Evolutionary conservation across 176 grass and related monocot species (phyloP), one percentile per base, ranked within the genome.

Genomic region (Aegilops longissima): DNA sequence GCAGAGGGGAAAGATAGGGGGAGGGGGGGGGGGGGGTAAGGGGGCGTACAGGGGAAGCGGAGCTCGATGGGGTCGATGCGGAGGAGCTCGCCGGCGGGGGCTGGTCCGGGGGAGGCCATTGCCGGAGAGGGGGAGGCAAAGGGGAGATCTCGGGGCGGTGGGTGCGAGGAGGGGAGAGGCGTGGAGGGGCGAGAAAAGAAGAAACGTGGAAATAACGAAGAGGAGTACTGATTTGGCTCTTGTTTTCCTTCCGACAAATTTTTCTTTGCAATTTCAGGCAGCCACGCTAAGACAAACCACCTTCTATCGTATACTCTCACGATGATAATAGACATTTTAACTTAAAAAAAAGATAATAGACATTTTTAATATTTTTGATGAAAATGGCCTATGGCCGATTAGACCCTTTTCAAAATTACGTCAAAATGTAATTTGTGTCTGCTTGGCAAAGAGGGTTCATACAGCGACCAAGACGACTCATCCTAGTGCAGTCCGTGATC

Each of bases 1-100:
- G 11, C 20, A 25, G 39, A 45, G 63, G 16, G 62, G 7, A 36
- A 9, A 82, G 35, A 88, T 4, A 10, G 14, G 13, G 12, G 12
- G 47, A 13, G 5, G 49, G 51, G 27, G 27, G 27, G 25, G 27
- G 27, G 27, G 51, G 51, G 13, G 1, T 45, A 51, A 51, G 13
- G 13, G 49, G 47, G 47, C 87, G 9, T 86, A 90, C 88, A 90
- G 49, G 88, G 82, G 83, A 93, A 93, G 38, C 88, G 77, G 70
- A 95, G 90, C 75, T 95, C 93, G 62, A 88, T 12, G 63, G 93
- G 93, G 4, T 92, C 93, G 80, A 95, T 86, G 71, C 74, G 80
- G 51, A 95, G 86, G 62, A 95, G 83, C 64, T 95, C 88, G 70
- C 93, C 88, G 80, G 86, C 36, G 71, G 83, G 44, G 39, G 74